Evolutionary conservation across 257 asterid genomes (phyloP), one percentile per base, ranked within the genome.

Genomic region (Haberlea rhodopensis): DNA sequence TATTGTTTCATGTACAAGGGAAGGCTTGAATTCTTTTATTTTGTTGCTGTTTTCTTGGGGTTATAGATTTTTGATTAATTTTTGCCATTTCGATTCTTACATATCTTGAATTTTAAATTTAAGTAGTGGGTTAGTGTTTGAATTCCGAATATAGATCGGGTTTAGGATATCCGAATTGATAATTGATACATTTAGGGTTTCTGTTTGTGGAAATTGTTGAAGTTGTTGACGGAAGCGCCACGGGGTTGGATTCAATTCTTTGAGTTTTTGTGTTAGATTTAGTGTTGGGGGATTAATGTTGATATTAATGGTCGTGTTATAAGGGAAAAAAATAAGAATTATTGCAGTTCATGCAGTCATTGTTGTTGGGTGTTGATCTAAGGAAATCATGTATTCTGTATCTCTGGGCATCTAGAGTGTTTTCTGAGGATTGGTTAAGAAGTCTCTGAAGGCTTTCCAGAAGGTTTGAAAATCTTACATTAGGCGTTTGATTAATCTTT

Each of bases 11-110:
- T 43, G 19, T 43, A 46, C 5, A 62, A 62, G 57, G 53, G 52
- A 61, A 65, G 66, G 79, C 68, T 65, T 71, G 31, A 71, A 29
- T 24, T 20, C 9, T 55, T 25, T 24, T 24, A 2, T 62, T 65
- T 62, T 29, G 15, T 21, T 63, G 40, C 9, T 16, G 20, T 16
- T 62, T 69, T 43, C 19, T 43, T 11, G 55, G 26, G 66, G 59
- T 10, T 6, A 53, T 45, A 25, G 27, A 53, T 26, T 74, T n/a
- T 52, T 52, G 43, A 49, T 34, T 66, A 43, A 13, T 23, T 53
- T 26, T 48, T 19, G 43, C 16, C 64, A 46, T 26, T 22, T 2
- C 20, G 51, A 23, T 51, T 65, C 29, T 45, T 32, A 46, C 63
- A 24, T 64, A 5, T 25, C 27, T 63, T 68, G 62, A 27, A 18